Evolutionary conservation across 306 rosid genomes (phyloP).

Genomic region (Hippophae rhamnoides): DNA sequence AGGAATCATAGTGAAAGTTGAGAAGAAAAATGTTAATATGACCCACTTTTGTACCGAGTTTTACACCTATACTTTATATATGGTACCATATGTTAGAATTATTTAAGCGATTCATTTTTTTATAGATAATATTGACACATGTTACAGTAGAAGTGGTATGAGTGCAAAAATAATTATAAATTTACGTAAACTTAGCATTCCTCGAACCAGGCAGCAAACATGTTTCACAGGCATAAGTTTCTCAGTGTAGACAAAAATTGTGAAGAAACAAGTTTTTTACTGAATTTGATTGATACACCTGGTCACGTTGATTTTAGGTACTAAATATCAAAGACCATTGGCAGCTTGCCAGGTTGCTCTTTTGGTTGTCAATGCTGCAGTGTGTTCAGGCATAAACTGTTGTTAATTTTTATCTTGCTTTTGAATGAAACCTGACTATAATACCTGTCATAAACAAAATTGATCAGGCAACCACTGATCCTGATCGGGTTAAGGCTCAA

Average conservation of each 20-base stretch:
- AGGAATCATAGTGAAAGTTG: constrained; percentile 85
- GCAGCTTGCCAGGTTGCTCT: constrained; percentile 94
- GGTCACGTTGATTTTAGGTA: constrained; percentile 92
- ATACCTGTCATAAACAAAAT: constrained; percentile 82
- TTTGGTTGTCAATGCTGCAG: constrained; percentile 88
- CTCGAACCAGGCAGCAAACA: constrained; percentile 64
- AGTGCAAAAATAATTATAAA: too few relatives aligned
- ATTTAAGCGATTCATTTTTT: too few relatives aligned
- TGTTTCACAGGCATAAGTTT: constrained; percentile 50
- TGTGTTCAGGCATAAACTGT: constrained; percentile 96
- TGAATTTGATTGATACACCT: constrained; percentile 83
- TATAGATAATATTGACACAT: too few relatives aligned
- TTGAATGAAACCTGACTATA: constrained; percentile 61
- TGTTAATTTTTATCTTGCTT: constrained; percentile 86
- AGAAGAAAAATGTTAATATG: too few relatives aligned
- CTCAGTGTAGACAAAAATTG: constrained; percentile 21
- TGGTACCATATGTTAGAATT: too few relatives aligned
- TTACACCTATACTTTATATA: too few relatives aligned
- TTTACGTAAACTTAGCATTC: too few relatives aligned
- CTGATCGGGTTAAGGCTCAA: constrained; percentile 74
- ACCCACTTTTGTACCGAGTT: too few relatives aligned
- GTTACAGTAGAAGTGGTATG: too few relatives aligned
- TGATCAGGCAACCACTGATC: constrained; percentile 92
- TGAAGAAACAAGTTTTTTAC: constrained; percentile 34
- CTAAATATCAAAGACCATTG: constrained; percentile 75